Base-by-base conservation (phyloP, 2,329 filamentous ascomycete genomes). In the Ramularia endophylla region DNA sequence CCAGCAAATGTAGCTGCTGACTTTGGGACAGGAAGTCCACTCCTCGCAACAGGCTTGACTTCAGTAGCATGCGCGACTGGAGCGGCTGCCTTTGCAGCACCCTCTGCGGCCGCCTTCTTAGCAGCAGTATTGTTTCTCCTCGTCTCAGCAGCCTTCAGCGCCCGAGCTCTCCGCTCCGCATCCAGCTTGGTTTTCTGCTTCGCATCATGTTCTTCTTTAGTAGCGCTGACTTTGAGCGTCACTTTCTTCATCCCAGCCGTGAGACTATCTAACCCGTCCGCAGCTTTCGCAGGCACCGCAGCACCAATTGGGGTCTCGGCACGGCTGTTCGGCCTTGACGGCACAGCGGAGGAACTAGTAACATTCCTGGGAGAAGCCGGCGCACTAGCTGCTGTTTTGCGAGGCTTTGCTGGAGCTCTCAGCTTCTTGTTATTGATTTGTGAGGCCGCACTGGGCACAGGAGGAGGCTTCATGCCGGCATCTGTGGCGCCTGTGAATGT, bases 141-240 rank as follows among this genome's bases (percentile, higher is more conserved):
- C 5, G 57, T 59, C 50, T 62, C 59, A 4, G 56, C 59, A 1
- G 53, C 59, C 38, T 60, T 62, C 30, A 59, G 32, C 3, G 57
- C 59, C 35, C 57, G 47, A 8, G 56, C 57, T 28, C 54, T 28
- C 9, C 58, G 46, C 37, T 69, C 61, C n/a, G 56, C 67, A 53
- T 76, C 71, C 16, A 72, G 62, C 6, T 66, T 68, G 19, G 62
- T 61, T 35, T 50, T 55, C 29, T 56, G 47, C 40, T 56, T 59
- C 3, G 54, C 55, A 34, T 77, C 73, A 45, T 79, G 68, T 53
- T 80, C 75, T 53, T 80, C 75, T 16, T 70, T 70, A 0, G 74
- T 68, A 0, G 74, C 74, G 28, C 46, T 51, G 38, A 80, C 65
- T 47, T 77, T 79, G 35, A 82, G 56, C 16, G 76, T 80, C 40